These are phyloP conservation scores for Hanseniaspora lachancei DNA, from an alignment of 805 yeast species.

Conservation along the genomic window DNA sequence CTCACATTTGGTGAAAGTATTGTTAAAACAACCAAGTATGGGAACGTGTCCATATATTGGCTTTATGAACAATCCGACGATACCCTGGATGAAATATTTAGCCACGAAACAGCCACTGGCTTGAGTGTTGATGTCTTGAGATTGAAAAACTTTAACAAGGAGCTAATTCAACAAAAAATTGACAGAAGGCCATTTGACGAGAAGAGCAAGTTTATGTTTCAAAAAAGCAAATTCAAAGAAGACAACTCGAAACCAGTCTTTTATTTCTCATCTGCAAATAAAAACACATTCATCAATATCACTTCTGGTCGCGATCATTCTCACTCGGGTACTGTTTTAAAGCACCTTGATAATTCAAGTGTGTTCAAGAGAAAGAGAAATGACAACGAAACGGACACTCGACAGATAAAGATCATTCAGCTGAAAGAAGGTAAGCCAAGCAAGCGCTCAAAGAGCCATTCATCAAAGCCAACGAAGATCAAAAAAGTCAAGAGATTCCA, in stretches of 20 bases:
- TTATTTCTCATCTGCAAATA: not conserved
- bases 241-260: not conserved
- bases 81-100: not conserved
- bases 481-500: not conserved
- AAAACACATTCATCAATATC: not conserved
- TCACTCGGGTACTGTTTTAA: not conserved
- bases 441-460: not conserved
- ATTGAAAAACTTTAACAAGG: not conserved
- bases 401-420: not conserved
- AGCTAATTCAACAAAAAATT: not conserved
- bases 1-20: not conserved
- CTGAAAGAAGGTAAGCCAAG: not conserved
- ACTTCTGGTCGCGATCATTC: not conserved
- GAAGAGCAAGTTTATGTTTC: not conserved
- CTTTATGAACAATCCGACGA: not conserved
- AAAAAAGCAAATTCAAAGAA: not conserved
- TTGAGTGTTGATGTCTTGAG: not conserved
- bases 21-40: constrained; percentile 1
- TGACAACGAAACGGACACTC: not conserved
- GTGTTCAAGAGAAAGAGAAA: not conserved
- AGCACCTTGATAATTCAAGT: not conserved
- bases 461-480: not conserved
- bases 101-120: not conserved
- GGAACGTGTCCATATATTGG: constrained; percentile 1
- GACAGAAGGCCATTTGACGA: not conserved